Evolutionary conservation across 75 land plant species (phyloP).

Genomic region (Azolla pinnata): DNA sequence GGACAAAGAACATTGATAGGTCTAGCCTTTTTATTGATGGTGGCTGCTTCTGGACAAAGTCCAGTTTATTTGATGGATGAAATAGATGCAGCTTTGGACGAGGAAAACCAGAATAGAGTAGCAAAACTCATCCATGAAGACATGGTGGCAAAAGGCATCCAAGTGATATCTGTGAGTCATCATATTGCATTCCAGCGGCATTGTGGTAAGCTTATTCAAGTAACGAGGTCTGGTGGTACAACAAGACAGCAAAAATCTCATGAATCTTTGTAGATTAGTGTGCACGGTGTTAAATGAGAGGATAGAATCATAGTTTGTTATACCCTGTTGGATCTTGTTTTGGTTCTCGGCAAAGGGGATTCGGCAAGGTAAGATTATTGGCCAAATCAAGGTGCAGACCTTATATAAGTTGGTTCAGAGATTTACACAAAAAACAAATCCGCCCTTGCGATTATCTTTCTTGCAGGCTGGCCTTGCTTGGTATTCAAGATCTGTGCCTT

Average conservation of each 20-base stretch:
- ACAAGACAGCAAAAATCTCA: constrained; percentile 14
- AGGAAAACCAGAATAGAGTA: constrained; percentile 18
- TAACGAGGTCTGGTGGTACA: constrained; percentile 11
- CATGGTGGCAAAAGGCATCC: constrained; percentile 12
- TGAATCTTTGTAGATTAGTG: background rate
- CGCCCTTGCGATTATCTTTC: no score
- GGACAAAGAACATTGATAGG: constrained; percentile 20
- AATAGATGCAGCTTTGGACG: constrained; percentile 26
- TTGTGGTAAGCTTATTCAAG: constrained; percentile 16
- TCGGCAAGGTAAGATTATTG: no score
- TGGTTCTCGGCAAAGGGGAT: no score
- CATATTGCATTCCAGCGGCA: constrained; percentile 20
- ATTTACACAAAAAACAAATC: no score
- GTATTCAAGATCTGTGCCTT: no score
- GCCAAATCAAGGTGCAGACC: no score
- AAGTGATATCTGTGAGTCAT: constrained; percentile 26
- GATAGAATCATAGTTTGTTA: no score
- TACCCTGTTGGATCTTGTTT: no score
- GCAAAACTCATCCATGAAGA: constrained; percentile 15
- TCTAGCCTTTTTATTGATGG: constrained; percentile 18
- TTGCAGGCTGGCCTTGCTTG: no score
- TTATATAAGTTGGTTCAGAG: no score
- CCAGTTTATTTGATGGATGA: constrained; percentile 23
- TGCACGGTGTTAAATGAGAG: no score
- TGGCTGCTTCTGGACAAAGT: constrained; percentile 15